Conservation (phyloP, 495 filamentous ascomycete genomes). For the Thermochaetoides thermophila region DNA sequence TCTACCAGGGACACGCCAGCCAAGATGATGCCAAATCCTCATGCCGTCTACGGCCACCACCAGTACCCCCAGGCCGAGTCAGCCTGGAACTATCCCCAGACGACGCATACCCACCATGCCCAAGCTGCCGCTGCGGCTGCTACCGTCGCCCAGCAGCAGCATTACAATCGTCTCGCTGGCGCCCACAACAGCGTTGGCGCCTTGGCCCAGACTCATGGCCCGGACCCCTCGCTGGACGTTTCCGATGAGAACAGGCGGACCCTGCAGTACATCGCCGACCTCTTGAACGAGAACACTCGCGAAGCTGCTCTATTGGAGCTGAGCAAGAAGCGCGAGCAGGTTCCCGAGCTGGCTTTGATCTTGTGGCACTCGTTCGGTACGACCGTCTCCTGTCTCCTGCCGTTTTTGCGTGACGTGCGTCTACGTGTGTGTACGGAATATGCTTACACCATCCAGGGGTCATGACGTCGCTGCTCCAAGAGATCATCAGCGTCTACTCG, state of each 20-base stretch:
- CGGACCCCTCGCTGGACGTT: constrained; percentile 17
- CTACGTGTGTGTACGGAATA: constrained; percentile 3
- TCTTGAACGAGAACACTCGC: constrained; percentile 72
- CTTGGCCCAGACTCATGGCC: constrained; percentile 31
- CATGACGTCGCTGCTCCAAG: constrained; percentile 93
- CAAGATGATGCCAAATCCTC: constrained; percentile 29
- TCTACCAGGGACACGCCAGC: too few species aligned
- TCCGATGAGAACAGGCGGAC: constrained; percentile 89
- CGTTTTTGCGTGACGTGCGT: not conserved
- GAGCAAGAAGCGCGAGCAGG: constrained; percentile 97
- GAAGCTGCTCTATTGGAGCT: constrained; percentile 89
- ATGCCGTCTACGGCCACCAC: constrained; percentile 49
- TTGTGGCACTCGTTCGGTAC: constrained; percentile 98
- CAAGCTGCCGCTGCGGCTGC: constrained; percentile 52
- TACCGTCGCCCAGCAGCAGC: constrained; percentile 59
- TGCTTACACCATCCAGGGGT: constrained; percentile 47
- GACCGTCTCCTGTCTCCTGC: constrained; percentile 9
- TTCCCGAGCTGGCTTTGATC: constrained; percentile 89
- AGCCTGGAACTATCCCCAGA: constrained; percentile 60
- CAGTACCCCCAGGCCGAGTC: constrained; percentile 64
- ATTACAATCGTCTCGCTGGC: constrained; percentile 60
- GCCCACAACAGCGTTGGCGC: constrained; percentile 37
- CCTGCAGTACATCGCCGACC: constrained; percentile 81
- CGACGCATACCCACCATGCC: constrained; percentile 49
- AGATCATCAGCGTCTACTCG: constrained; percentile 98